phyloP scores from a whole-genome alignment of 129 eudicot genomes.

The Arctium minus region DNA sequence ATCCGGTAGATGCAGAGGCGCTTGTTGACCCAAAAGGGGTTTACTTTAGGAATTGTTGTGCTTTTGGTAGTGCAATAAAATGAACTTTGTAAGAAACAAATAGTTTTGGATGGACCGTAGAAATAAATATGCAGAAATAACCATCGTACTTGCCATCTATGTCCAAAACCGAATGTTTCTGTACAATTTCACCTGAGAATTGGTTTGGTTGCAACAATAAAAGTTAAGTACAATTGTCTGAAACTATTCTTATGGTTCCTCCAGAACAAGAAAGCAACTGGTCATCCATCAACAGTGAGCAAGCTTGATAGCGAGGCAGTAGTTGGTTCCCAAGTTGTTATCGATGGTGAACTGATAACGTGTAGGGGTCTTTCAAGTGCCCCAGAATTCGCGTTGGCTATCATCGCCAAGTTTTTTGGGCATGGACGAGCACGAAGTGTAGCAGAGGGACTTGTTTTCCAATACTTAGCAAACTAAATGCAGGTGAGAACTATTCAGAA shows the following conservation, averaged over 20 bases:
- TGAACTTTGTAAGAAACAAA: too few species aligned
- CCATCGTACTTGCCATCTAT: neutral
- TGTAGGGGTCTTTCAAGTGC: slow-evolving; percentile 61
- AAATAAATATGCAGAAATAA: neutral
- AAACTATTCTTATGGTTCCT: neutral
- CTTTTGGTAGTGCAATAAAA: neutral
- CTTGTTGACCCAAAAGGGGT: neutral
- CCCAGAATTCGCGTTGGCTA: slow-evolving; percentile 67
- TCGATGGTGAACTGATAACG: slow-evolving; percentile 79
- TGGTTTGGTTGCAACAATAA: neutral
- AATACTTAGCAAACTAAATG: slow-evolving; percentile 51
- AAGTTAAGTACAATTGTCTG: neutral
- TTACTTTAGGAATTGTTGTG: neutral
- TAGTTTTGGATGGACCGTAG: neutral
- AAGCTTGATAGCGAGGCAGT: slow-evolving; percentile 22
- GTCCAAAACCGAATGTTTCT: neutral
- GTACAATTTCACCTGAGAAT: neutral
- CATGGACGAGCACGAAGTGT: slow-evolving; percentile 88
- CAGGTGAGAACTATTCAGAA: neutral
- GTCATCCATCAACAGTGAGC: slow-evolving; percentile 50
- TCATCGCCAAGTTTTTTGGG: slow-evolving; percentile 84
- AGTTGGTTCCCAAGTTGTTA: slow-evolving; percentile 54
- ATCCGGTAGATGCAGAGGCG: neutral
- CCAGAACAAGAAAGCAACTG: slow-evolving; percentile 59
- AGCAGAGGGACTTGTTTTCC: slow-evolving; percentile 90